Percentiles rank a stretch among this genome's conserved stretches.
phyloP scores from a whole-genome alignment of 2,329 filamentous ascomycete species.

The Hypoxylon sp. region DNA sequence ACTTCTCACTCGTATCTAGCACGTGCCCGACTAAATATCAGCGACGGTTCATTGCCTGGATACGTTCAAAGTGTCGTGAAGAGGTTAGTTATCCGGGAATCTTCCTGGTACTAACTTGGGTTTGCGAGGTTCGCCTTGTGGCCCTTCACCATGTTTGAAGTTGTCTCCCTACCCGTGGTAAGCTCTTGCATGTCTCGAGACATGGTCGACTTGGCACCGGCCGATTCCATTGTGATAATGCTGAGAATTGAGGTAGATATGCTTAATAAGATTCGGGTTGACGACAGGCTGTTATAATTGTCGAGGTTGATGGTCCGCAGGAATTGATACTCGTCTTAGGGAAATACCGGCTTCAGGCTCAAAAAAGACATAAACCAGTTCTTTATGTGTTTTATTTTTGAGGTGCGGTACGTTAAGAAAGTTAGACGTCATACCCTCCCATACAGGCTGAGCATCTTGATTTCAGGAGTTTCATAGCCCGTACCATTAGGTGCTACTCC shows the following conservation, averaged over 20 bases:
- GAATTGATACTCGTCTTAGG: neutral
- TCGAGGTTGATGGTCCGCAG: neutral
- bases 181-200: conserved; percentile 62
- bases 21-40: neutral
- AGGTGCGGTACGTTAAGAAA: neutral
- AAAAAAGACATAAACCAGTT: neutral
- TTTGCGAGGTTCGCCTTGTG: conserved; percentile 66
- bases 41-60: neutral
- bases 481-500: neutral
- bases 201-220: conserved; percentile 58
- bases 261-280: neutral
- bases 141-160: conserved; percentile 52
- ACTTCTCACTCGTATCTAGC: conserved; percentile 61
- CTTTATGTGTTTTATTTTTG: neutral
- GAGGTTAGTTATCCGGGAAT: neutral
- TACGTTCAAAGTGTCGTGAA: neutral
- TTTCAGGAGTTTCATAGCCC: neutral
- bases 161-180: conserved; percentile 51
- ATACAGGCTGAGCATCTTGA: neutral
- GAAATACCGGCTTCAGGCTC: neutral
- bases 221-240: conserved; percentile 53
- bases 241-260: neutral
- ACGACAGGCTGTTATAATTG: neutral
- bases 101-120: conserved; percentile 56
- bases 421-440: conserved; percentile 1